Base-by-base conservation (phyloP, 2,329 filamentous ascomycete genomes). In the Calonectria henricotiae region DNA sequence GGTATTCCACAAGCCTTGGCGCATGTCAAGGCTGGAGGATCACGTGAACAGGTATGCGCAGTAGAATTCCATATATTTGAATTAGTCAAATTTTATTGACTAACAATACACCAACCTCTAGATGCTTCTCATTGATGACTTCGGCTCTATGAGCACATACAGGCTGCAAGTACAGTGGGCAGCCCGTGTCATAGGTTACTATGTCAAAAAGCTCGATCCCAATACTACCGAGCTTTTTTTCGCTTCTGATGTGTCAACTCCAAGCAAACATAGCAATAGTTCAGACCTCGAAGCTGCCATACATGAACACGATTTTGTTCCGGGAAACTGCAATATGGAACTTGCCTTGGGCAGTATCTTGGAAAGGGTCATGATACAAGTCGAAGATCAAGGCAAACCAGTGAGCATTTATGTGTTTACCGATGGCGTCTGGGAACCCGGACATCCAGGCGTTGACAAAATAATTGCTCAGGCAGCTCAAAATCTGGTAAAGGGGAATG, bases 51-150 rank as follows among this genome's bases (percentile, higher is more conserved):
- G 32, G 32, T 35, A 9, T 9, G 32, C 9, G 5, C 5, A 35
- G 32, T 9, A 20, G 32, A 6, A 35, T 35, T 35, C 5, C 9
- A 35, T 6, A 35, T 35, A 9, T 5, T 35, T 6, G 32, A 35
- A 35, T 9, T 35, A 9, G 5, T 35, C 32, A 35, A 35, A 20
- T 20, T 20, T 20, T 20, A 20, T 20, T 35, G 32, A 35, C 32
- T 35, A 35, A 35, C 32, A 6, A 35, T 9, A 35, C 2, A 9
- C 9, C 32, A 35, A 35, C 5, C 9, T 6, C 11, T 20, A 71
- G 65, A n/a, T 68, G 5, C 17, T 71, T 13, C 43, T 71, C 13
- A 54, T 71, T 6, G 69, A 69, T 17, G 63, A 71, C 25, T 66
- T 32, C 20, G 1, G 1, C 4, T 71, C 69, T 0, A 71, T 71